A percentile compares a stretch with the other conserved stretches of the same genome.
These are phyloP conservation scores for Carex arenaria DNA, from an alignment of 202 grass and related monocot genomes.

Conservation along the genomic window DNA sequence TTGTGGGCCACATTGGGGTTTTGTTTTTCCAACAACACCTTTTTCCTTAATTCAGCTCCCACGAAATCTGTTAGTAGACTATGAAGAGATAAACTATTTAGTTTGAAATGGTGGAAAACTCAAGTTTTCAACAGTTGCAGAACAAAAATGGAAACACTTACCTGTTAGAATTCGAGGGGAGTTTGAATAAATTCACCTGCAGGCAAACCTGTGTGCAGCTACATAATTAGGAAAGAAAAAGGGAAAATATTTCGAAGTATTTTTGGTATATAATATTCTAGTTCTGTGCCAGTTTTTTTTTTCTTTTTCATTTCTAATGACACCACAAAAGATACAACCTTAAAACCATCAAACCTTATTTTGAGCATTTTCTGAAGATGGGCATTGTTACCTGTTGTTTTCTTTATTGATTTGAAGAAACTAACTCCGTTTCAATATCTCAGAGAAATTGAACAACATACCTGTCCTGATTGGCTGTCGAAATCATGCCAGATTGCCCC, in stretches of 20 bases:
- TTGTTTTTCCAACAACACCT: slow-evolving; percentile 42
- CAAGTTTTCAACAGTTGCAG: background rate
- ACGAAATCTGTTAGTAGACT: slow-evolving; percentile 48
- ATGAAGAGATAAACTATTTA: slow-evolving; percentile 19
- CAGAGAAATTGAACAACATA: slow-evolving; percentile 7
- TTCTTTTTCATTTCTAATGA: no score
- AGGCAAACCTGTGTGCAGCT: slow-evolving; percentile 56
- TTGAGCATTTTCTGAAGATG: background rate
- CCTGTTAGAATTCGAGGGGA: slow-evolving; percentile 47
- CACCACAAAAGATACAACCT: background rate
- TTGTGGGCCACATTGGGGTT: slow-evolving; percentile 32
- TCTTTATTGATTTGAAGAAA: background rate
- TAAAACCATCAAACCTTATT: background rate
- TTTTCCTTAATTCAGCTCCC: slow-evolving; percentile 52
- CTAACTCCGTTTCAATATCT: background rate
- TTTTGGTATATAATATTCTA: background rate
- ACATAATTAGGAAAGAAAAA: background rate
- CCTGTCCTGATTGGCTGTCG: slow-evolving; percentile 86
- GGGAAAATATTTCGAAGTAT: background rate
- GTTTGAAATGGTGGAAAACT: slow-evolving; percentile 21
- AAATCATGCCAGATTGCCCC: slow-evolving; percentile 73
- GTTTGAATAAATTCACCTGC: slow-evolving; percentile 44
- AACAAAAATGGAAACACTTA: slow-evolving; percentile 26
- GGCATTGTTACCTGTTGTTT: background rate
- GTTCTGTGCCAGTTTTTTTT: background rate